Evolutionary conservation across 345 rosid genomes (phyloP).

Genomic region (Pugionium dolabratum): DNA sequence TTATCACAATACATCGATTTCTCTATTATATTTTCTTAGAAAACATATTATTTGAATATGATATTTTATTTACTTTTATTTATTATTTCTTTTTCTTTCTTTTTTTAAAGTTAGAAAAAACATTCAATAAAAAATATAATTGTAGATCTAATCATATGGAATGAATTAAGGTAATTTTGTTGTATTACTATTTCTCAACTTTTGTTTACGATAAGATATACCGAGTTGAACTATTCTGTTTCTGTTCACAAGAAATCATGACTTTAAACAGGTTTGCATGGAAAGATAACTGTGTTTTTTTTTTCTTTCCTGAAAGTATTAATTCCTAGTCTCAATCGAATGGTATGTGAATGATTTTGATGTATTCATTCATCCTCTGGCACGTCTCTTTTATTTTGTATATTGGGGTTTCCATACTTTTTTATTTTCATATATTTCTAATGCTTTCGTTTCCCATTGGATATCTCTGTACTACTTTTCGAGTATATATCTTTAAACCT

Average conservation of each 20-base stretch:
- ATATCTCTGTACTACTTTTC: neutral
- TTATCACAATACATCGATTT: too few relatives aligned
- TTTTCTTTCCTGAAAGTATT: neutral
- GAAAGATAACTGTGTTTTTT: neutral
- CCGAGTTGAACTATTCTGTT: neutral
- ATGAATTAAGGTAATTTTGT: too few relatives aligned
- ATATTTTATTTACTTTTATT: neutral
- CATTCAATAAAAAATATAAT: too few relatives aligned
- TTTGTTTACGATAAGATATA: too few relatives aligned
- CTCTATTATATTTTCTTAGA: too few relatives aligned
- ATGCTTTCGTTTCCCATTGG: slow-evolving; percentile 11
- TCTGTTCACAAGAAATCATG: neutral
- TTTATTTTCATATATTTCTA: slow-evolving; percentile 2
- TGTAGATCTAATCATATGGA: too few relatives aligned
- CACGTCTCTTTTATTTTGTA: slow-evolving; percentile 16
- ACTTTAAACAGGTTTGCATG: neutral
- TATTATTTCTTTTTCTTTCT: too few relatives aligned
- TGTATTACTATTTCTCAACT: too few relatives aligned
- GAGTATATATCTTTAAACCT: neutral
- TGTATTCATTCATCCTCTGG: neutral
- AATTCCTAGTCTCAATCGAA: neutral
- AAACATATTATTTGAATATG: neutral
- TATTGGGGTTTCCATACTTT: neutral
- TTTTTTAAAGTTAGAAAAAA: too few relatives aligned
- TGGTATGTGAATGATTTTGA: slow-evolving; percentile 1